Evolutionary conservation across 371 early-diverging fungal species (phyloP).

Genomic region (Lichtheimia ramosa): DNA sequence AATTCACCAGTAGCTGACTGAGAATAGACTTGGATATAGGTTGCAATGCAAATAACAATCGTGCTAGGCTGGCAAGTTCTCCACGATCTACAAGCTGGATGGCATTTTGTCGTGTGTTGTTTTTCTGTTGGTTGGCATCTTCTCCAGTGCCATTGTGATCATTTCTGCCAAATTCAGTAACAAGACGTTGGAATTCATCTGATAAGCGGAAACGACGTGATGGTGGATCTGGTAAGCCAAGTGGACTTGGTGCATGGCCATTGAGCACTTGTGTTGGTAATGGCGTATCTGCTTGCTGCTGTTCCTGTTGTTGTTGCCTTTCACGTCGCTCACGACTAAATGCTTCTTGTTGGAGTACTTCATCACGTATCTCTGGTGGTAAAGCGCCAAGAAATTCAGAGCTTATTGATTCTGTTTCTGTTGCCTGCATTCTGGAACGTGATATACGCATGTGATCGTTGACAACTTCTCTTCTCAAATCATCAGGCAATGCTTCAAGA

Average conservation of each 20-base stretch:
- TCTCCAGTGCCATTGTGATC: background rate
- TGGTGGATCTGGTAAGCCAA: background rate
- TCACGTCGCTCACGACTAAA: conserved; percentile 56
- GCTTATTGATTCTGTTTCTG: conserved; percentile 56
- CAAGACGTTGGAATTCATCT: background rate
- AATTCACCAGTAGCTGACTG: conserved; percentile 74
- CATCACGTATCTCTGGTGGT: conserved; percentile 80
- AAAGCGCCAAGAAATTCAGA: conserved; percentile 80
- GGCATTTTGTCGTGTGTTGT: conserved; percentile 51
- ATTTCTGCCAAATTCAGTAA: background rate
- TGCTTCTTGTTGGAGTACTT: conserved; percentile 69
- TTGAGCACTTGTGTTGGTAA: too few relatives aligned
- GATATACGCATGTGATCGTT: conserved; percentile 55
- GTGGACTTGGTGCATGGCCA: background rate
- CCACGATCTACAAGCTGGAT: conserved; percentile 85
- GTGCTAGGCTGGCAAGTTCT: conserved; percentile 79
- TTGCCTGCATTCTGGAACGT: conserved; percentile 25
- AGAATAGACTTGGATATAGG: conserved; percentile 71
- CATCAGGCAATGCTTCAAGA: conserved; percentile 94
- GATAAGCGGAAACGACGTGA: background rate
- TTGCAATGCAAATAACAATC: conserved; percentile 84
- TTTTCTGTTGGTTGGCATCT: background rate
- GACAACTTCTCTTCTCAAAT: conserved; percentile 90
- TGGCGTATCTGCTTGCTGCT: too few relatives aligned
- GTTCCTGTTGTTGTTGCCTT: conserved; percentile 32